phyloP scores from a whole-genome alignment of 1,284 basidiomycete species.

The Leccinum subrobustum region DNA sequence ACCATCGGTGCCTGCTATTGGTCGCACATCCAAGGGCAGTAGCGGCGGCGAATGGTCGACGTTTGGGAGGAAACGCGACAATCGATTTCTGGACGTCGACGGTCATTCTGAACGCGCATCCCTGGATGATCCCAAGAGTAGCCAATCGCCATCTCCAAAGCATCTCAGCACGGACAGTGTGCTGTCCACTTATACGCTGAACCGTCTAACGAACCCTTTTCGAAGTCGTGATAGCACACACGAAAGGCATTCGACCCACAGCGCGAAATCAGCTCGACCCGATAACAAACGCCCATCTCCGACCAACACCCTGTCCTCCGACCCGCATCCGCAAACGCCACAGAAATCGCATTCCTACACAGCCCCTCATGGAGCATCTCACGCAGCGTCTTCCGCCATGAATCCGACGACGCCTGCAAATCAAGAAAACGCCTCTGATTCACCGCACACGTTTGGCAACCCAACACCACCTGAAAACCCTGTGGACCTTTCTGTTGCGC shows the following conservation, averaged over 20 bases:
- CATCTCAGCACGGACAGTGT: conserved; percentile 17
- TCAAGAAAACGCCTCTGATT: conserved; percentile 26
- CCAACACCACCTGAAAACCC: conserved; percentile 33
- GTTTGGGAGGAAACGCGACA: conserved; percentile 38
- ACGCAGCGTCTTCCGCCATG: conserved; percentile 14
- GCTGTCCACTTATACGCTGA: conserved; percentile 22
- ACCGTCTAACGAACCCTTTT: conserved; percentile 18
- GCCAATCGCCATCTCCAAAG: conserved; percentile 20
- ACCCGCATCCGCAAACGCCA: conserved; percentile 28
- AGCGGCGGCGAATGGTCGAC: conserved; percentile 41
- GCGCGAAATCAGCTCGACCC: conserved; percentile 14
- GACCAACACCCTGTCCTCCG: conserved; percentile 30
- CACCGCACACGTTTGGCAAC: conserved; percentile 41
- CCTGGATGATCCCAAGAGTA: conserved; percentile 9
- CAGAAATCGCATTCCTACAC: conserved; percentile 24
- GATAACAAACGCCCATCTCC: conserved; percentile 28
- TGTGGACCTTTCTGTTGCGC: conserved; percentile 25
- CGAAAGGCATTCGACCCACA: conserved; percentile 14
- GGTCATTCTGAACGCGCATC: conserved; percentile 15
- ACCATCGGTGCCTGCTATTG: conserved; percentile 15
- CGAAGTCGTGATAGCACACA: conserved; percentile 7
- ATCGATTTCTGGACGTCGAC: conserved; percentile 14
- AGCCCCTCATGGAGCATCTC: conserved; percentile 11
- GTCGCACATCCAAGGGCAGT: conserved; percentile 28
- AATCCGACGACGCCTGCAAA: conserved; percentile 26